These are phyloP conservation scores for Pseudogymnoascus sp. DNA, from an alignment of 2,329 filamentous ascomycete species.

Conservation along the genomic window DNA sequence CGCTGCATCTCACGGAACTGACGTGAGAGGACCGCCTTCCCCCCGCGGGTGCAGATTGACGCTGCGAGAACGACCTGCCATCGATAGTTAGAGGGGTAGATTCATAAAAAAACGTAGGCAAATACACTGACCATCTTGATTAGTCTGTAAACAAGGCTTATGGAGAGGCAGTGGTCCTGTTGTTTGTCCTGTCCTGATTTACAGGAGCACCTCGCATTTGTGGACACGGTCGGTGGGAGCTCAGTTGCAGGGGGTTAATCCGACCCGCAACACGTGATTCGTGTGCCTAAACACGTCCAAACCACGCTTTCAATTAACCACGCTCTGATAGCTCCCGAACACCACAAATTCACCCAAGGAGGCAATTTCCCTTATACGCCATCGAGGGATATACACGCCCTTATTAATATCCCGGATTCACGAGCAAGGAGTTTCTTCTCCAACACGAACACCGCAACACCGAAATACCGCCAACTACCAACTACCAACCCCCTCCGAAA, in stretches of 20 bases:
- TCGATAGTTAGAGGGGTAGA: constrained; percentile 16
- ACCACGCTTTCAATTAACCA: background rate
- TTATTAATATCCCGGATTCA: background rate
- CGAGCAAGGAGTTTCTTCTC: too few species aligned
- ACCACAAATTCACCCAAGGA: background rate
- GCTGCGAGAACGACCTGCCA: constrained; percentile 90
- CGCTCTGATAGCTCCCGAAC: background rate
- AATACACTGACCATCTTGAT: constrained; percentile 4
- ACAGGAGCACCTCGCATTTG: constrained; percentile 6
- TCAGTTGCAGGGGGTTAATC: constrained; percentile 8
- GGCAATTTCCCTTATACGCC: background rate
- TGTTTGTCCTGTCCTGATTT: background rate
- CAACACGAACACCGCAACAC: background rate
- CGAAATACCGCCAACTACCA: background rate
- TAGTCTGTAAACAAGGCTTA: constrained; percentile 8
- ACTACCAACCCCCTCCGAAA: background rate
- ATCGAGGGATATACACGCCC: background rate
- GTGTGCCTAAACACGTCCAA: background rate
- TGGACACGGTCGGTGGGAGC: constrained; percentile 8
- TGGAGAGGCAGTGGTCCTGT: background rate
- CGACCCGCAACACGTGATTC: constrained; percentile 7
- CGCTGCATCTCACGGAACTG: constrained; percentile 97
- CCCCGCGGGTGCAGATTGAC: constrained; percentile 96
- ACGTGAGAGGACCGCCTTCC: constrained; percentile 95
- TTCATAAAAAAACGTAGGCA: background rate